Conservation (phyloP, 345 rosid genomes). For the Eucalyptus sideroxylon region DNA sequence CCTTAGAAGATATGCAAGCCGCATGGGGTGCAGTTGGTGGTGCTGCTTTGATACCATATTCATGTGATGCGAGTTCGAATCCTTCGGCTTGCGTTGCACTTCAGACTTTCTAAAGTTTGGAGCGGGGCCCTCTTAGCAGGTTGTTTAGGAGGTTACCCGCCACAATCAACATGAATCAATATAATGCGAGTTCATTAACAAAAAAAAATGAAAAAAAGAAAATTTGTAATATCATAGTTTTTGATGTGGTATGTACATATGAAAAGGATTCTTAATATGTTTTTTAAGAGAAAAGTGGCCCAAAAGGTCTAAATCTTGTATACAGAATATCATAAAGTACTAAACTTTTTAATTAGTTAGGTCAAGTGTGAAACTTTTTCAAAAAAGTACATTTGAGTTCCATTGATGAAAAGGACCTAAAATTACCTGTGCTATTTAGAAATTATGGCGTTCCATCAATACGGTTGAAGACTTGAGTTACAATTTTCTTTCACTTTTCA, state of each 20-base stretch:
- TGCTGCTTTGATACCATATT: neutral
- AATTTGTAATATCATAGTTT: neutral
- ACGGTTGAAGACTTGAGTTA: neutral
- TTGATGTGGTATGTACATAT: neutral
- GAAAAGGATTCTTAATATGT: neutral
- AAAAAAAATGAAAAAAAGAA: neutral
- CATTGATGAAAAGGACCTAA: neutral
- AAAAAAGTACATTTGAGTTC: neutral
- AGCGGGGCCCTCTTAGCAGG: neutral
- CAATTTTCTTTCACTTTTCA: neutral
- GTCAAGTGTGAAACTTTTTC: neutral
- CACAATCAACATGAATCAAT: neutral
- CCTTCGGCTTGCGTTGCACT: neutral
- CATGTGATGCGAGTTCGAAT: neutral
- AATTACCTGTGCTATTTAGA: neutral
- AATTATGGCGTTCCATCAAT: neutral
- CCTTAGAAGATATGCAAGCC: neutral
- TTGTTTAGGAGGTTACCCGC: neutral
- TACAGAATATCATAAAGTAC: neutral
- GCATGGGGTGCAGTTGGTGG: neutral
- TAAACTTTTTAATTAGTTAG: neutral
- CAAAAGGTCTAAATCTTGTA: neutral
- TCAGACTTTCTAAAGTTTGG: neutral
- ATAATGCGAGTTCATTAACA: neutral
- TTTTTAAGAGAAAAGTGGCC: neutral